These are phyloP conservation scores for Phytophthora gonapodyides DNA, from an alignment of 352 stramenopile genomes.

Conservation along the genomic window DNA sequence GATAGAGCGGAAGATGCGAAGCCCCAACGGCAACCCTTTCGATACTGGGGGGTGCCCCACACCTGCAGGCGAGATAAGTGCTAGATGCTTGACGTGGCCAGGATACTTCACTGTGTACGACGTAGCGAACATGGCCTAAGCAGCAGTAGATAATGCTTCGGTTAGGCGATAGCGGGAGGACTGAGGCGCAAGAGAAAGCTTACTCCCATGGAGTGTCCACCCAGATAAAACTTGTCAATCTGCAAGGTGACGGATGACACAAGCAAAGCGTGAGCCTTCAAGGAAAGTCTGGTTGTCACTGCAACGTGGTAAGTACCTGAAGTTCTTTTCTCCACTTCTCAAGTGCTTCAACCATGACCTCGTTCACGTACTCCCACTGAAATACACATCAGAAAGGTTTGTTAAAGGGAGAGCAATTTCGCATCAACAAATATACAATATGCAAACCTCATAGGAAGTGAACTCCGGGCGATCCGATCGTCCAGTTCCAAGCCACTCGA, in stretches of 20 bases:
- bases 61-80: slow-evolving; percentile 65
- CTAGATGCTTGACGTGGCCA: slow-evolving; percentile 52
- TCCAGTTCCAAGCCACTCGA: slow-evolving; percentile 73
- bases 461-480: slow-evolving; percentile 67
- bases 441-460: slow-evolving; percentile 52
- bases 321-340: slow-evolving; percentile 68
- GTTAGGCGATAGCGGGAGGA: slow-evolving; percentile 3
- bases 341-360: slow-evolving; percentile 61
- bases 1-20: slow-evolving; percentile 53
- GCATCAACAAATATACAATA: neutral
- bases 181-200: neutral
- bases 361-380: slow-evolving; percentile 62
- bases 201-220: slow-evolving; percentile 71
- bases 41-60: slow-evolving; percentile 46
- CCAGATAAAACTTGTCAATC: slow-evolving; percentile 66
- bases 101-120: slow-evolving; percentile 59
- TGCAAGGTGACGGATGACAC: slow-evolving; percentile 16
- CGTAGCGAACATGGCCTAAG: slow-evolving; percentile 62
- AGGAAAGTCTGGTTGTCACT: neutral
- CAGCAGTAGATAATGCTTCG: slow-evolving; percentile 1
- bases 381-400: neutral
- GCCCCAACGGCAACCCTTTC: slow-evolving; percentile 35
- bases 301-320: slow-evolving; percentile 29
- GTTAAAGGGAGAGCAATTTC: neutral
- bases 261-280: neutral